Evolutionary conservation across 2,329 filamentous ascomycete genomes (phyloP), one percentile per base, ranked within the genome.

Genomic region (Neoarthrinium moseri): DNA sequence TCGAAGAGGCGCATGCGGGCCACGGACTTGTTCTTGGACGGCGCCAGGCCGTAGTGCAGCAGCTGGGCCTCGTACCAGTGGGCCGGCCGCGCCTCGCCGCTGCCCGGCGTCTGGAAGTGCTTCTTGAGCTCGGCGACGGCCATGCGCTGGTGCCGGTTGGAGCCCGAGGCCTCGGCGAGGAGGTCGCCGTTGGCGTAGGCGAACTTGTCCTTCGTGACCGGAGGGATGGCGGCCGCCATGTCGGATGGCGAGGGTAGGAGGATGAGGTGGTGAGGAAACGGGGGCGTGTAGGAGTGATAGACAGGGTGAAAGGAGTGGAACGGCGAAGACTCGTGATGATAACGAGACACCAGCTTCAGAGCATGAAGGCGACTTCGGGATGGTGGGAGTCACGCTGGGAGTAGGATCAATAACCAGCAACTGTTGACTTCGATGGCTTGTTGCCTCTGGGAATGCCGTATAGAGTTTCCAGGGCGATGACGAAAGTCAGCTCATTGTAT

Each of bases 21-120:
- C 0, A 74, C 72, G 18, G 77, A 72, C 62, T 84, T 84, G 35
- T 72, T 71, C 55, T 80, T 81, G 15, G 77, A 80, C 0, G 72
- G 70, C 6, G 66, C 68, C 0, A 86, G 67, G 1, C 78, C 81
- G 62, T 84, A 85, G 61, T 86, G 82, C 4, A 81, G 62, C 10
- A 84, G 69, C 51, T 86, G 80, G 0, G 81, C 80, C 50, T 81
- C 74, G 47, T 81, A 85, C 75, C 76, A 86, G 51, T 84, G 78
- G 1, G 70, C 79, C 1, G 79, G 73, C 34, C 72, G 72, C 53
- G 83, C 77, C 34, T 65, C 68, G 21, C 65, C 63, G 29, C 51
- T 65, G 30, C 66, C 66, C 5, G 59, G 57, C 15, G 48, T 50
- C 35, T 73, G 69, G 50, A 77, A 74, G 38, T 73, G 66, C 2